These are phyloP conservation scores for Neospermospora avenae DNA, from an alignment of 2,329 filamentous ascomycete species.

Conservation along the genomic window DNA sequence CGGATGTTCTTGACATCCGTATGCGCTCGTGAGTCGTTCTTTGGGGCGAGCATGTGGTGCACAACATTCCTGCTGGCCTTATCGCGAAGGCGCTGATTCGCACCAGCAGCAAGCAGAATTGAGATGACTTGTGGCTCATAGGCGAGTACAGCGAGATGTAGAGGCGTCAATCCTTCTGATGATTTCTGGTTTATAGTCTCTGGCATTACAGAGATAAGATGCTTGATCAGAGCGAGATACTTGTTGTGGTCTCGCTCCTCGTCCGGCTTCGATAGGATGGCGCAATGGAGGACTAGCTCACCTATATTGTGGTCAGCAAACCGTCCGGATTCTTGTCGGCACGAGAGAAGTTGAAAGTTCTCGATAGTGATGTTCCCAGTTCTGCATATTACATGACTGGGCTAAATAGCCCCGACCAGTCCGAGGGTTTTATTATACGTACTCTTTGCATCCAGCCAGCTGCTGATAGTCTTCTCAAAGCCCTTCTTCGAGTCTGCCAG, in stretches of 20 bases:
- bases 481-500: slow-evolving; percentile 58
- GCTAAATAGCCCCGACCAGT: no score
- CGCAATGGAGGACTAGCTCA: slow-evolving; percentile 64
- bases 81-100: slow-evolving; percentile 65
- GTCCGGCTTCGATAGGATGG: slow-evolving; percentile 46
- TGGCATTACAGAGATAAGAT: slow-evolving; percentile 61
- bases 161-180: slow-evolving; percentile 58
- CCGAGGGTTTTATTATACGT: slow-evolving; percentile 35
- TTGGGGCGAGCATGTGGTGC: slow-evolving; percentile 49
- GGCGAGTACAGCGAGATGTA: slow-evolving; percentile 62
- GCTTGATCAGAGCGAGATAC: slow-evolving; percentile 56
- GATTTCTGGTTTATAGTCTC: slow-evolving; percentile 61
- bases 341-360: no score
- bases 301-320: slow-evolving; percentile 39
- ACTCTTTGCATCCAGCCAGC: slow-evolving; percentile 61
- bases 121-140: slow-evolving; percentile 53
- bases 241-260: slow-evolving; percentile 28
- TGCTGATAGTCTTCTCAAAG: slow-evolving; percentile 59
- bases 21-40: not conserved
- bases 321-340: not conserved
- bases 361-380: no score
- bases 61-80: slow-evolving; percentile 62
- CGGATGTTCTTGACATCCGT: slow-evolving; percentile 37
- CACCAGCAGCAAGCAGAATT: slow-evolving; percentile 63
- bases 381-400: no score